These are phyloP conservation scores for Zychaea mexicana DNA, from an alignment of 371 early-diverging fungal species.

Conservation along the genomic window DNA sequence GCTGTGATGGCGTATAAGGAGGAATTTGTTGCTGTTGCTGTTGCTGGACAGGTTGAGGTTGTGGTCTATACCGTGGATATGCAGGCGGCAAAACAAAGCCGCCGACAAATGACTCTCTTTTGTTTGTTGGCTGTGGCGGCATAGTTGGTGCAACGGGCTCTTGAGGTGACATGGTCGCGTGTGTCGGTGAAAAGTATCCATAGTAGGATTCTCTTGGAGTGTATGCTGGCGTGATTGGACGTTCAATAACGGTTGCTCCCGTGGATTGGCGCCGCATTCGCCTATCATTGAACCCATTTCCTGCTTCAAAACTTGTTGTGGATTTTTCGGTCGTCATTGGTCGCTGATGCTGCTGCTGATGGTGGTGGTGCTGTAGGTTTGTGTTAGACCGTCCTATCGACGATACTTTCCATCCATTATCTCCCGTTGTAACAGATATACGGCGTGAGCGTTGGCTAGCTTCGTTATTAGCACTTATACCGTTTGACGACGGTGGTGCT, in stretches of 20 bases:
- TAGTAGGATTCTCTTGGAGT: conserved; percentile 7
- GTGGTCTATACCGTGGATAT: conserved; percentile 1
- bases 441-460: not conserved
- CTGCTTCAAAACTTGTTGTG: too few species aligned
- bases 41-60: too few species aligned
- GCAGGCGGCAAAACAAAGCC: conserved; percentile 17
- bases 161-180: conserved; percentile 9
- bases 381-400: not conserved
- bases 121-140: not conserved
- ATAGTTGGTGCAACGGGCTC: not conserved
- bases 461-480: not conserved
- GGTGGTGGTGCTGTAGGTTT: not conserved
- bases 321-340: too few species aligned
- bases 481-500: not conserved
- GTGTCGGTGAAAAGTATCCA: conserved; percentile 13
- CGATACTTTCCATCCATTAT: conserved; percentile 1
- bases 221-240: conserved; percentile 9
- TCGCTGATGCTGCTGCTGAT: not conserved
- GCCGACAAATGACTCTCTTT: conserved; percentile 14
- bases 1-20: not conserved
- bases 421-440: not conserved
- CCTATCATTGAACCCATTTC: not conserved
- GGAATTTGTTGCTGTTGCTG: not conserved
- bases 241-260: conserved; percentile 2
- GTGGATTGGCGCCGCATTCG: conserved; percentile 6